phyloP scores from a whole-genome alignment of 2,329 filamentous ascomycete species.

The Alternaria metachromatica region DNA sequence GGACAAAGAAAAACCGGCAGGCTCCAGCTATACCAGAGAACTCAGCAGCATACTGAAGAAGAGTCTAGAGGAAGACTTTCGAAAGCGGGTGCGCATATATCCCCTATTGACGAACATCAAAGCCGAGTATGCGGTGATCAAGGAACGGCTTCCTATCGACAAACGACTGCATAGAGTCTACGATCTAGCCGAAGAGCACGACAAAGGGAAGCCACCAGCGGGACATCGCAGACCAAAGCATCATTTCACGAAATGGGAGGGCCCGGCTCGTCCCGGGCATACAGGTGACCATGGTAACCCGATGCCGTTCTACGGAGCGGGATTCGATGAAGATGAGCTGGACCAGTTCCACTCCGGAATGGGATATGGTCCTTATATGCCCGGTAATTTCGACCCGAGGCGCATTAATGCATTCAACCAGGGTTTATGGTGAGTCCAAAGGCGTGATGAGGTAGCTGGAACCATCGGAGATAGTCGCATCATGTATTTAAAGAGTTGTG shows the following conservation, averaged over 20 bases:
- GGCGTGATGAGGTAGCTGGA: not conserved
- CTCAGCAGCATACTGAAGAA: slow-evolving; percentile 7
- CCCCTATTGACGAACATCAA: not conserved
- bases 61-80: slow-evolving; percentile 1
- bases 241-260: not conserved
- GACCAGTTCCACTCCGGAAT: not conserved
- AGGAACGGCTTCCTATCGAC: slow-evolving; percentile 3
- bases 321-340: not conserved
- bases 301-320: not conserved
- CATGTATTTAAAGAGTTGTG: slow-evolving; percentile 6
- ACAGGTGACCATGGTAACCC: not conserved
- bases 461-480: not conserved
- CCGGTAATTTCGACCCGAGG: not conserved
- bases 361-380: not conserved
- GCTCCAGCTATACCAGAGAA: slow-evolving; percentile 11
- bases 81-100: slow-evolving; percentile 1
- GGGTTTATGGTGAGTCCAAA: not conserved
- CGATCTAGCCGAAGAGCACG: not conserved
- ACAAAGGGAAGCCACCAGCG: slow-evolving; percentile 6
- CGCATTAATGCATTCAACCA: not conserved
- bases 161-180: not conserved
- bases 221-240: not conserved
- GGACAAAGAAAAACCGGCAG: slow-evolving; percentile 10
- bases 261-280: not conserved
- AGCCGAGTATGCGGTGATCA: not conserved